phyloP scores from a whole-genome alignment of 805 yeast genomes.

The Saccharomycopsis javanensis region DNA sequence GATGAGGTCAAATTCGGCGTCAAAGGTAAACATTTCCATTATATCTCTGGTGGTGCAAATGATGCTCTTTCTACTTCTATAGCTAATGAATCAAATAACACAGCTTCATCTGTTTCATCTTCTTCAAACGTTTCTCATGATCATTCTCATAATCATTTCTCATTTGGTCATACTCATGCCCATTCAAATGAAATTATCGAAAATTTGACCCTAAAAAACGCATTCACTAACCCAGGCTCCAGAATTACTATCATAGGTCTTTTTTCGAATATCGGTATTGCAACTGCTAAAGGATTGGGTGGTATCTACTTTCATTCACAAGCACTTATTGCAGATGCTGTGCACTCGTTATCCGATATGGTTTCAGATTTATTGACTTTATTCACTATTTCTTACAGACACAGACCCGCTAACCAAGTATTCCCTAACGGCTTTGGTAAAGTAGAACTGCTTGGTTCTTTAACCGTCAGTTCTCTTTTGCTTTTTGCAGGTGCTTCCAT shows the following conservation, averaged over 20 bases:
- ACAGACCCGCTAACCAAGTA: constrained; percentile 42
- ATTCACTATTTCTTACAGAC: constrained; percentile 74
- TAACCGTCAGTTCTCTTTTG: constrained; percentile 76
- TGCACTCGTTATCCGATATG: constrained; percentile 86
- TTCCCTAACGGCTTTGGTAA: constrained; percentile 92
- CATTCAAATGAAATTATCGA: constrained; percentile 23
- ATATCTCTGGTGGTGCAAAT: constrained; percentile 14
- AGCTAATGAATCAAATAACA: background rate
- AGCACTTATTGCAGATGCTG: constrained; percentile 87
- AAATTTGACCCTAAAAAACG: constrained; percentile 13
- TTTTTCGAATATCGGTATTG: constrained; percentile 75
- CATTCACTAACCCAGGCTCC: constrained; percentile 62
- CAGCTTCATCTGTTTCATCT: background rate
- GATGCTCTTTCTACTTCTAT: constrained; percentile 11
- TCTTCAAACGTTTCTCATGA: background rate
- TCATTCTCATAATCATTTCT: constrained; percentile 9
- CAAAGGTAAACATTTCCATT: constrained; percentile 15
- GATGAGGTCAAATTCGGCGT: constrained; percentile 31
- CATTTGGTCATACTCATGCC: constrained; percentile 24
- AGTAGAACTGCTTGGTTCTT: constrained; percentile 83
- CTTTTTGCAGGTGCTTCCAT: constrained; percentile 84
- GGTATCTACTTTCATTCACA: constrained; percentile 92
- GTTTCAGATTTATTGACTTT: constrained; percentile 83
- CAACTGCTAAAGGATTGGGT: constrained; percentile 76
- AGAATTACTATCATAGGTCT: constrained; percentile 90